A percentile compares a stretch with the other conserved stretches of the same genome.
Evolutionary conservation across 2,329 filamentous ascomycete species (phyloP).

Genomic region (Lecanicillium sp.): DNA sequence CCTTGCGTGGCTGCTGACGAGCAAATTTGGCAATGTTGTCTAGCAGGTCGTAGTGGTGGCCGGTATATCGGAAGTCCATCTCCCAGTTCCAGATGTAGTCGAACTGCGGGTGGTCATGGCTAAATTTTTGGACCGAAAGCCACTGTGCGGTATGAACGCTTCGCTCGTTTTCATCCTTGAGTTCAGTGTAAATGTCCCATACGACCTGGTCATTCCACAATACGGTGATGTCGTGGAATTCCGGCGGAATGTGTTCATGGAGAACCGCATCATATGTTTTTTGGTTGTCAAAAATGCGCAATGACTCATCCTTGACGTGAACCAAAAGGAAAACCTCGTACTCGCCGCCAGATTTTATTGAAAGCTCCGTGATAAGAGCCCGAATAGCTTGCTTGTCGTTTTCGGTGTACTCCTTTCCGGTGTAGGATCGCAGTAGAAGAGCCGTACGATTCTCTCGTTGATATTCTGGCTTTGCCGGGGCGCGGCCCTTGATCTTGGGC

Average conservation of each 20-base stretch:
- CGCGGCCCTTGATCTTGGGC: constrained; percentile 11
- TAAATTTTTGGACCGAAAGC: constrained; percentile 68
- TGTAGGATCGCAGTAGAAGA: constrained; percentile 67
- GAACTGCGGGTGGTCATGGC: constrained; percentile 67
- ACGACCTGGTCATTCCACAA: constrained; percentile 71
- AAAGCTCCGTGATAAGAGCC: constrained; percentile 69
- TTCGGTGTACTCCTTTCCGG: constrained; percentile 65
- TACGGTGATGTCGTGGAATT: constrained; percentile 62
- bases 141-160: constrained; percentile 56
- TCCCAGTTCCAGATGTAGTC: constrained; percentile 86
- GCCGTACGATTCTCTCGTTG: constrained; percentile 52
- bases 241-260: constrained; percentile 53
- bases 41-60: constrained; percentile 74
- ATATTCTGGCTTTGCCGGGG: constrained; percentile 10
- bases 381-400: constrained; percentile 75
- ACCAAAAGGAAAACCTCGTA: constrained; percentile 75
- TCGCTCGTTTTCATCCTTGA: constrained; percentile 51
- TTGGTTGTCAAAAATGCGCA: constrained; percentile 50
- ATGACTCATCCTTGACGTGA: constrained; percentile 59
- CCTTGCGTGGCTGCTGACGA: constrained; percentile 59
- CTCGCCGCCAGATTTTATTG: constrained; percentile 67
- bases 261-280: constrained; percentile 52
- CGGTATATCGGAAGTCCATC: constrained; percentile 70
- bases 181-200: constrained; percentile 65
- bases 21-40: constrained; percentile 56